These are phyloP conservation scores for Pichia deserticola DNA, from an alignment of 805 yeast genomes.

Conservation along the genomic window DNA sequence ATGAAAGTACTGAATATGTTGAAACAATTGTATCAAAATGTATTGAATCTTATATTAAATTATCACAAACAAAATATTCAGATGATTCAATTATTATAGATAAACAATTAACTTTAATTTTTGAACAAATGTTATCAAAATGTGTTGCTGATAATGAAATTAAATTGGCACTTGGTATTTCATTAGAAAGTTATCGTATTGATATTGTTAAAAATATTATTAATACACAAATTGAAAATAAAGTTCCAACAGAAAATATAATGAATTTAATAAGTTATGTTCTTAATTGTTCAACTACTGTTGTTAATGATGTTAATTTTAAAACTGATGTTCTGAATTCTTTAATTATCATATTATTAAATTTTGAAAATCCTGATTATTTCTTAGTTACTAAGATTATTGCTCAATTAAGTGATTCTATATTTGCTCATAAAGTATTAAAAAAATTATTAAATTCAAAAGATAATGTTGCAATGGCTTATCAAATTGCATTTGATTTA, in stretches of 20 bases:
- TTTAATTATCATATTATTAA: constrained; percentile 53
- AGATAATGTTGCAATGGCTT: constrained; percentile 53
- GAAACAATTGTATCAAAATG: constrained; percentile 94
- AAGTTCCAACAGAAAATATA: constrained; percentile 45
- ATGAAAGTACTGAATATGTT: constrained; percentile 73
- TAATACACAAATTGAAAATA: constrained; percentile 20
- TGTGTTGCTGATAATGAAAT: constrained; percentile 67
- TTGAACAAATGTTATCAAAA: constrained; percentile 79
- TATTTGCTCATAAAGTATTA: constrained; percentile 63
- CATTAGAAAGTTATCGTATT: constrained; percentile 80
- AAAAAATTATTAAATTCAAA: constrained; percentile 41
- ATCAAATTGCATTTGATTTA: constrained; percentile 92
- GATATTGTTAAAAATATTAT: constrained; percentile 68
- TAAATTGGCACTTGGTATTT: constrained; percentile 81
- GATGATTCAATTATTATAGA: constrained; percentile 38
- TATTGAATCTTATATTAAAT: constrained; percentile 69
- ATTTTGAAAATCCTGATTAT: constrained; percentile 64
- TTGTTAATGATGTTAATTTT: constrained; percentile 57
- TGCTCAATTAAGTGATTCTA: constrained; percentile 75
- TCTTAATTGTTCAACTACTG: constrained; percentile 55
- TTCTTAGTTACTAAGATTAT: constrained; percentile 78
- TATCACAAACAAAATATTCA: constrained; percentile 44
- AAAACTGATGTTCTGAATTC: constrained; percentile 56
- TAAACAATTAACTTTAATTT: constrained; percentile 56
- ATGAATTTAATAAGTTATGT: constrained; percentile 62